These are phyloP conservation scores for Metschnikowia aberdeeniae DNA, from an alignment of 805 yeast species.

Conservation along the genomic window DNA sequence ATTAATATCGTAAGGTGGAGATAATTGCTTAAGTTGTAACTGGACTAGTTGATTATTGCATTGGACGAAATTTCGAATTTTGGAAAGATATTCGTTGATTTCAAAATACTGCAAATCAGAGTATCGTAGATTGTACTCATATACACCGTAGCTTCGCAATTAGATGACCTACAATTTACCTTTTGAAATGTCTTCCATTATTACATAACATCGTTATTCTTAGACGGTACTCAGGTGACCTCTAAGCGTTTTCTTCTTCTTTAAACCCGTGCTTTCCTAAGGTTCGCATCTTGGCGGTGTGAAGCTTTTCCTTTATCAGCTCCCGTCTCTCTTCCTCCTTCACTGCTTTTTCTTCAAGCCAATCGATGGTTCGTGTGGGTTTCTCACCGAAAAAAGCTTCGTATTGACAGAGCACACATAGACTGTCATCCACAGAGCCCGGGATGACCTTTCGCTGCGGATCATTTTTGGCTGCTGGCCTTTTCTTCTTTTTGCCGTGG, in stretches of 20 bases:
- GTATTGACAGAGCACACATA: conserved; percentile 50
- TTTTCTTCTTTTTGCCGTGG: conserved; percentile 13
- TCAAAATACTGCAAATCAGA: too few species aligned
- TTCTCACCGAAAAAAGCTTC: conserved; percentile 48
- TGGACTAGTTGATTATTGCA: too few species aligned
- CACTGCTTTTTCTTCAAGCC: conserved; percentile 39
- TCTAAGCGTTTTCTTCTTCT: not conserved
- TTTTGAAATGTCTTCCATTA: too few species aligned
- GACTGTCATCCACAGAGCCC: conserved; percentile 1
- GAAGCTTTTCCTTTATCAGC: conserved; percentile 32
- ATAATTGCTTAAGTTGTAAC: too few species aligned
- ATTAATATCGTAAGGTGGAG: too few species aligned
- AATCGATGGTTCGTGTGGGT: conserved; percentile 48
- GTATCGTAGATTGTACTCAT: too few species aligned
- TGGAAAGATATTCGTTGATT: too few species aligned
- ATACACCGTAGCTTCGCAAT: too few species aligned
- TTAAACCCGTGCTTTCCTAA: not conserved
- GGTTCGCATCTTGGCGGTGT: conserved; percentile 31
- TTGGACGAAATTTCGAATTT: too few species aligned
- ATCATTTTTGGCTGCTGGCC: conserved; percentile 8
- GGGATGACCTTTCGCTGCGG: conserved; percentile 2
- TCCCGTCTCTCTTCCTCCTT: conserved; percentile 30
- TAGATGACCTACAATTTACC: too few species aligned
- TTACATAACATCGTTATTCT: conserved; percentile 2
- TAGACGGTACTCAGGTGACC: not conserved